Conservation (phyloP, 1,284 basidiomycete genomes). For the Sphagnurus paluster region DNA sequence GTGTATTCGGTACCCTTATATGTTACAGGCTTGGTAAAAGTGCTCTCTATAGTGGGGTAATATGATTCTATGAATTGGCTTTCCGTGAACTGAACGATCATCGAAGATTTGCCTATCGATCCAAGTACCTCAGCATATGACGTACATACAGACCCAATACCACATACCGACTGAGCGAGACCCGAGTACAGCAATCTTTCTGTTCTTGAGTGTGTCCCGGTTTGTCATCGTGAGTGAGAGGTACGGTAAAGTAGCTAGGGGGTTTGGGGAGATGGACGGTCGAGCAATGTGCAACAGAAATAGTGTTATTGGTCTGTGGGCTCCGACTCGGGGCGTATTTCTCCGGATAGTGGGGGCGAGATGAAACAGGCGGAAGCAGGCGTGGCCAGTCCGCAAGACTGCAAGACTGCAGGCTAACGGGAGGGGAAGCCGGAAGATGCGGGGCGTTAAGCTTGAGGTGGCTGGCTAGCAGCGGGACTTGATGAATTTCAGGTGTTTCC, state of each 20-base stretch:
- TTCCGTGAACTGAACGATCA: conserved; percentile 43
- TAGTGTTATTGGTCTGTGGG: conserved; percentile 6
- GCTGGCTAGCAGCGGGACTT: no score
- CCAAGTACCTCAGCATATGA: conserved; percentile 16
- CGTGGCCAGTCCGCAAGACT: conserved; percentile 7
- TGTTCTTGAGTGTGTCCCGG: conserved; percentile 61
- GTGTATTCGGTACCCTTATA: conserved; percentile 87
- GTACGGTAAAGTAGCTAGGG: neutral
- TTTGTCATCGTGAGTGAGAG: conserved; percentile 22
- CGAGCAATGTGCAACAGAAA: conserved; percentile 3
- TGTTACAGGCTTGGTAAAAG: conserved; percentile 82
- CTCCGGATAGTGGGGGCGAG: conserved; percentile 8
- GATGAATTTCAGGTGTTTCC: conserved; percentile 9
- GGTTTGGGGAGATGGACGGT: conserved; percentile 3
- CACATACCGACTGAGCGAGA: conserved; percentile 46
- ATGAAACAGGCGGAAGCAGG: neutral
- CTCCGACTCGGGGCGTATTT: conserved; percentile 15
- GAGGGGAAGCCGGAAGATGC: conserved; percentile 9
- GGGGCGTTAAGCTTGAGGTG: conserved; percentile 8
- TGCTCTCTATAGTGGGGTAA: conserved; percentile 90
- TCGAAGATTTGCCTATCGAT: conserved; percentile 43
- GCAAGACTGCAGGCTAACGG: neutral
- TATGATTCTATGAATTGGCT: conserved; percentile 44
- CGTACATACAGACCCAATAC: conserved; percentile 14
- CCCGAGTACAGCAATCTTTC: conserved; percentile 52